Evolutionary conservation across 768 basidiomycete genomes (phyloP).

Genomic region (Phanerochaete carnosa): DNA sequence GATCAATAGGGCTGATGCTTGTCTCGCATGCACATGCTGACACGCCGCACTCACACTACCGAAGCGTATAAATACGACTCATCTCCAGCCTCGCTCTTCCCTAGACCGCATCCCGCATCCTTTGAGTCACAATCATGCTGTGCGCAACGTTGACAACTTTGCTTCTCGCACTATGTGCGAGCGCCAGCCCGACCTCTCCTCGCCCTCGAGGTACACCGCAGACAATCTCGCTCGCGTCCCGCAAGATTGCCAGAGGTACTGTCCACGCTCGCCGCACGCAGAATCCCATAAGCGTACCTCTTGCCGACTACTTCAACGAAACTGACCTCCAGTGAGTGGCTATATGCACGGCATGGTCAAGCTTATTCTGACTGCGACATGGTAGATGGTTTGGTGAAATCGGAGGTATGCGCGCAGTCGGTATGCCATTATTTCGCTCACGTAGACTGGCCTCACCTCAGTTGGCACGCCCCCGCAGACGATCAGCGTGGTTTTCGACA

Average conservation of each 20-base stretch:
- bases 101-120: too few species aligned
- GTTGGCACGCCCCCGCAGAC: conserved; percentile 54
- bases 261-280: conserved; percentile 15
- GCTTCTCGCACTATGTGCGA: too few species aligned
- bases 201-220: conserved; percentile 7
- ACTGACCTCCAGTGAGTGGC: conserved; percentile 50
- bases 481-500: conserved; percentile 52
- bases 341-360: not conserved
- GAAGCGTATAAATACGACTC: too few species aligned
- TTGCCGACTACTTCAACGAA: conserved; percentile 51
- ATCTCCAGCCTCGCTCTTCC: too few species aligned
- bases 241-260: conserved; percentile 13
- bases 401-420: conserved; percentile 28
- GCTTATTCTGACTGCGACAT: not conserved
- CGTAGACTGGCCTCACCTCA: conserved; percentile 12
- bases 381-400: conserved; percentile 54
- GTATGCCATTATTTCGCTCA: conserved; percentile 1
- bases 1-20: too few species aligned
- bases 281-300: conserved; percentile 37
- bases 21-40: too few species aligned
- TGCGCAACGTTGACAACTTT: too few species aligned
- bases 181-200: conserved; percentile 1
- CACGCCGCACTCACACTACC: too few species aligned
- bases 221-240: conserved; percentile 19
- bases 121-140: too few species aligned